Base-by-base conservation (phyloP, 169 alveolate species). In the Theileria orientalis region DNA sequence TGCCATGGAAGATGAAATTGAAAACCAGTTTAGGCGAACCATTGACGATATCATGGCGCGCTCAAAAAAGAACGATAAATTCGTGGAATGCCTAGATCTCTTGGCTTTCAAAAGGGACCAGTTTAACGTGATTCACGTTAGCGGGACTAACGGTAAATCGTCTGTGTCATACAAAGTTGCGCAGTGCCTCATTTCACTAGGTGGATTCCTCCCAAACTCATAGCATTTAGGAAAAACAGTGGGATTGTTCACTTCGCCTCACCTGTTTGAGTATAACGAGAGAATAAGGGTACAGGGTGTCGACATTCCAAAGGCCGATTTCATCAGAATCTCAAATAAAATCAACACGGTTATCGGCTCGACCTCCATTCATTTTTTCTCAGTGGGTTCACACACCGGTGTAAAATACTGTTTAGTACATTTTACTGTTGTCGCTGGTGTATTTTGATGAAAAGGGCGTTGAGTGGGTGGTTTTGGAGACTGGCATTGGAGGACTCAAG, bases 71-170 rank as follows among this genome's bases (percentile, higher is more conserved):
- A 52, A 69, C 42, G 69, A 52, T 61, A 37, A 69, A 7, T 69
- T 52, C 23, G 40, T 35, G 27, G 33, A 69, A 11, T 25, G 42
- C 16, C 19, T 69, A 23, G 59, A 57, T 14, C 74, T 52, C 32
- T 70, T 91, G 21, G 92, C 85, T 8, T 83, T 90, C 51, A 96
- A 96, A 30, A 83, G 90, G 11, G 60, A 83, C 14, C 56, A 63
- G 6, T 86, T 84, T 46, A 82, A 91, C 74, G 70, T 73, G 49
- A 77, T 95, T 0, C 98, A 95, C 56, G 83, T 95, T 29, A 92
- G 97, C 11, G 98, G 98, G 9, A 92, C 97, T 5, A 93, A 93
- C 79, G 97, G 98, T 41, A 94, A 94, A 83, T 96, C 97, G 0
- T 90, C 97, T 16, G 96, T 94, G 6, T 62, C 93, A 11, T 42